Conservation (phyloP, 257 asterid species). For the Perilla frutescens region DNA sequence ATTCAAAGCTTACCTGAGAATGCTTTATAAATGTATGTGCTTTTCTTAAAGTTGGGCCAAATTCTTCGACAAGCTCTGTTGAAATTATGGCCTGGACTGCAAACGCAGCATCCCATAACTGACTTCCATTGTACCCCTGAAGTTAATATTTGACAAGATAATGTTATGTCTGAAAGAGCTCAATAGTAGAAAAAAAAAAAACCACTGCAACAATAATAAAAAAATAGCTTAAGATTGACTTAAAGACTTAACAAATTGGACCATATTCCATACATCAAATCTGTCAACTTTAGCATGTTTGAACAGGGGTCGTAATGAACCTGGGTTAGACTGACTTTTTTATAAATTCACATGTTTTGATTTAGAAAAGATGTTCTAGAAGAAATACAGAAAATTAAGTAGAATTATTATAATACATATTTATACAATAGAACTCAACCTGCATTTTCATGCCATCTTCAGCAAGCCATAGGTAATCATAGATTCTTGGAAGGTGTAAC, state of each 20-base stretch:
- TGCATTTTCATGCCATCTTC: conserved; percentile 99
- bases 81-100: conserved; percentile 92
- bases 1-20: conserved; percentile 66
- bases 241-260: conserved; percentile 23
- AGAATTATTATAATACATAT: not conserved
- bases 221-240: conserved; percentile 1
- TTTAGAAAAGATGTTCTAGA: not conserved
- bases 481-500: conserved; percentile 88
- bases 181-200: conserved; percentile 9
- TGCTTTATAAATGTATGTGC: conserved; percentile 77
- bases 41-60: conserved; percentile 67
- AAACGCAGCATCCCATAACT: conserved; percentile 89
- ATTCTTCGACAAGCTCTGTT: conserved; percentile 67
- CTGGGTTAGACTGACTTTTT: not conserved
- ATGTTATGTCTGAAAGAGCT: conserved; percentile 13
- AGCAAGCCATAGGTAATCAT: conserved; percentile 93
- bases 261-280: not conserved
- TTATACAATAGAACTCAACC: conserved; percentile 47
- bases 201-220: conserved; percentile 2
- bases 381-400: not conserved
- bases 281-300: conserved; percentile 9
- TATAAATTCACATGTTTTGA: not conserved
- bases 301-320: conserved; percentile 11
- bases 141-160: conserved; percentile 23
- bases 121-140: conserved; percentile 99